Percentiles rank a stretch among this genome's conserved stretches.
phyloP scores from a whole-genome alignment of 495 filamentous ascomycete species.

The Penicillium fimorum region DNA sequence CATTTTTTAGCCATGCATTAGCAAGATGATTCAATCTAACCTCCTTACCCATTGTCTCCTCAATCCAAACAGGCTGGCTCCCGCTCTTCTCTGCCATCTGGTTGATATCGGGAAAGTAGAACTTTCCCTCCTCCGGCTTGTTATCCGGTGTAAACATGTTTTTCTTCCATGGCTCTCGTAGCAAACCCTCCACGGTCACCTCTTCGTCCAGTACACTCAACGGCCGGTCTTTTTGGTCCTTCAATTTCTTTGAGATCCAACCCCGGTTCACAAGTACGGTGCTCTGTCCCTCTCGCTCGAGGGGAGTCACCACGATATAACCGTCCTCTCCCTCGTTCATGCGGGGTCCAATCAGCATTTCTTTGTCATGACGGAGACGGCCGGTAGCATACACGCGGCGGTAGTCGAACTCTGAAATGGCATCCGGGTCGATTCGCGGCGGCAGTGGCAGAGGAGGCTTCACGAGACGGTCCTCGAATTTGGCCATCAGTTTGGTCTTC shows the following conservation, averaged over 20 bases:
- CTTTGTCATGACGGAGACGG: conserved; percentile 75
- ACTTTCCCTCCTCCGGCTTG: conserved; percentile 73
- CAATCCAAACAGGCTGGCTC: conserved; percentile 89
- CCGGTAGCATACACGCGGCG: conserved; percentile 79
- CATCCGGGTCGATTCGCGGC: conserved; percentile 71
- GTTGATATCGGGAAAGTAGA: conserved; percentile 90
- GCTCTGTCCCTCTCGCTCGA: conserved; percentile 67
- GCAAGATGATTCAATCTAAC: neutral
- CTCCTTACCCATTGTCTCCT: conserved; percentile 84
- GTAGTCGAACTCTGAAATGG: conserved; percentile 88
- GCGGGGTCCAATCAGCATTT: conserved; percentile 93
- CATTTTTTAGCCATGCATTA: conserved; percentile 17
- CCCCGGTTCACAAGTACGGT: conserved; percentile 84
- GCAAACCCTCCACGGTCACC: conserved; percentile 76
- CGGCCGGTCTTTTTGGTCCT: conserved; percentile 57
- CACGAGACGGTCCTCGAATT: conserved; percentile 84
- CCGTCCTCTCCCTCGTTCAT: conserved; percentile 87
- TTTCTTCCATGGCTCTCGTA: conserved; percentile 90
- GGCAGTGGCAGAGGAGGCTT: conserved; percentile 85
- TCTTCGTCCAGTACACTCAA: conserved; percentile 61
- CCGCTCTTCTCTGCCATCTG: conserved; percentile 88
- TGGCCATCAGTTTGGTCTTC: conserved; percentile 90
- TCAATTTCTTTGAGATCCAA: conserved; percentile 77
- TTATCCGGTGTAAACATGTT: conserved; percentile 97
- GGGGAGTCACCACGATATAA: conserved; percentile 84